Conservation (phyloP, 768 basidiomycete species). For the Panus rudis region DNA sequence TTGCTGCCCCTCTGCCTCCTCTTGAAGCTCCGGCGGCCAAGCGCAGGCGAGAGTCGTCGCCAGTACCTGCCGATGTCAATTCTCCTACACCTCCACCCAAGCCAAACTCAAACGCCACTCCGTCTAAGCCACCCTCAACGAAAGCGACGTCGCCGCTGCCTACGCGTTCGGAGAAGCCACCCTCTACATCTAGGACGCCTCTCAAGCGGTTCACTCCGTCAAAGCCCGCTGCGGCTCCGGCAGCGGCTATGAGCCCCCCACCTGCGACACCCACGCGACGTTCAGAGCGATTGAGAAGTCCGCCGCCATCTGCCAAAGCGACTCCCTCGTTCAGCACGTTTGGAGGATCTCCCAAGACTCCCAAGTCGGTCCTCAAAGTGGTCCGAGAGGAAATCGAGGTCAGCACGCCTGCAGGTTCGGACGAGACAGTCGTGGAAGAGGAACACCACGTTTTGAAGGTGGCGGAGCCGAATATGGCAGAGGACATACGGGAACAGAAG, state of each 20-base stretch:
- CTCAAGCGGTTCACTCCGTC: constrained; percentile 18
- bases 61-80: constrained; percentile 15
- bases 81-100: constrained; percentile 3
- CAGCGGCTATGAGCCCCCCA: constrained; percentile 4
- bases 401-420: constrained; percentile 46
- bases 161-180: constrained; percentile 20
- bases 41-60: constrained; percentile 59
- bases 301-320: constrained; percentile 22
- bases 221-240: constrained; percentile 12
- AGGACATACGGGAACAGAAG: constrained; percentile 73
- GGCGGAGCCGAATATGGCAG: constrained; percentile 53
- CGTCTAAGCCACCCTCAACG: neutral
- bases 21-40: constrained; percentile 43
- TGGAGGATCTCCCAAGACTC: constrained; percentile 28
- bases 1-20: constrained; percentile 23
- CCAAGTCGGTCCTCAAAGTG: constrained; percentile 29
- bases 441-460: constrained; percentile 43
- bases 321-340: constrained; percentile 36
- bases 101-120: neutral
- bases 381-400: constrained; percentile 28
- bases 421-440: constrained; percentile 61
- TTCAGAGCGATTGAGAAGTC: constrained; percentile 36
- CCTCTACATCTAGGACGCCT: constrained; percentile 13
- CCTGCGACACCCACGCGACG: constrained; percentile 28
- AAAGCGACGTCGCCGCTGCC: constrained; percentile 9